Evolutionary conservation across 352 stramenopile genomes (phyloP).

Genomic region (Detonula confervacea): DNA sequence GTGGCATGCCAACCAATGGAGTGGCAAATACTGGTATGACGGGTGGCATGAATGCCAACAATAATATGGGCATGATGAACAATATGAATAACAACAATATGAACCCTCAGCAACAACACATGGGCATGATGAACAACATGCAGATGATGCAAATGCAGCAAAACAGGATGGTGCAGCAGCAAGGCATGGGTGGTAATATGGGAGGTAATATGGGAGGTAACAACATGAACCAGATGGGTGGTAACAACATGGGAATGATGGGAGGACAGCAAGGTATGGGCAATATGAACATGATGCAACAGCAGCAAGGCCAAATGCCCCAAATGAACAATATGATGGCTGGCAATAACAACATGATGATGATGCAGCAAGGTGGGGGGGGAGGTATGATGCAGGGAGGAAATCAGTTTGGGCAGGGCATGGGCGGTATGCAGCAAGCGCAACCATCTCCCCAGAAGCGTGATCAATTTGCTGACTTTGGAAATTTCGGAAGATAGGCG

Average conservation of each 20-base stretch:
- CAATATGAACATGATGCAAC: slow-evolving; percentile 22
- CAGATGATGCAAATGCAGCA: slow-evolving; percentile 42
- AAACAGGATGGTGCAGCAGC: slow-evolving; percentile 28
- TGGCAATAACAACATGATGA: slow-evolving; percentile 42
- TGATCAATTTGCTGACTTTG: slow-evolving; percentile 60
- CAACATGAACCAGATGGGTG: no score
- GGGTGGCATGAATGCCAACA: no score
- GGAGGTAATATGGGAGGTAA: slow-evolving; percentile 8
- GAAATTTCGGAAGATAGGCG: slow-evolving; percentile 53
- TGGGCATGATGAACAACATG: slow-evolving; percentile 46
- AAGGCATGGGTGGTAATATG: slow-evolving; percentile 40
- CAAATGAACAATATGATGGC: background rate
- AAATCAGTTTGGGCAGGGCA: slow-evolving; percentile 38
- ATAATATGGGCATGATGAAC: slow-evolving; percentile 36
- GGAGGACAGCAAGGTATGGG: slow-evolving; percentile 19
- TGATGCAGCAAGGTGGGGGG: slow-evolving; percentile 44
- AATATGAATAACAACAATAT: slow-evolving; percentile 23
- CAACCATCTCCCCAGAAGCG: slow-evolving; percentile 15
- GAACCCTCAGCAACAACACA: slow-evolving; percentile 35
- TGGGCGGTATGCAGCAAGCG: slow-evolving; percentile 21
- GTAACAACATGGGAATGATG: slow-evolving; percentile 31
- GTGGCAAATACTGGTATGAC: no score
- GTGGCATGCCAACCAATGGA: no score
- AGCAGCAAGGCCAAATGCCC: slow-evolving; percentile 34
- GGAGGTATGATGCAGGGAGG: slow-evolving; percentile 31